Percentiles rank a stretch among this genome's conserved stretches.
phyloP scores from a whole-genome alignment of 352 stramenopile species.

The Globisporangium spiculum region DNA sequence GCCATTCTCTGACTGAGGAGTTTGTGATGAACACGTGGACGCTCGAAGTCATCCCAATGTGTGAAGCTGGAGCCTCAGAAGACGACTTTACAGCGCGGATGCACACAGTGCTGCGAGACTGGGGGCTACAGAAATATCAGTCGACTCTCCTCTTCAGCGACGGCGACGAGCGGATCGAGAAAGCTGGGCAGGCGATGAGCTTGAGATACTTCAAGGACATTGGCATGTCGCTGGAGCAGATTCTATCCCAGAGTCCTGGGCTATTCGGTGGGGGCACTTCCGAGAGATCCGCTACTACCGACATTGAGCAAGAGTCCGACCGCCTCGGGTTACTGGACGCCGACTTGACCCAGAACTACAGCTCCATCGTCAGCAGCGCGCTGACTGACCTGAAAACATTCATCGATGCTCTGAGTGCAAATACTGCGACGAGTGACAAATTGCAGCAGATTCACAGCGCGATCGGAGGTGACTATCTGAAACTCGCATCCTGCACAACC shows the following conservation, averaged over 20 bases:
- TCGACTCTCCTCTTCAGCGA: slow-evolving; percentile 19
- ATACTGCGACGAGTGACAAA: background rate
- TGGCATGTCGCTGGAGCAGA: slow-evolving; percentile 13
- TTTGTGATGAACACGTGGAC: slow-evolving; percentile 25
- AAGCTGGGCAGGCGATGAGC: background rate
- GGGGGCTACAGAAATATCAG: slow-evolving; percentile 20
- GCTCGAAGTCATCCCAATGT: slow-evolving; percentile 28
- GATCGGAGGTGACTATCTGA: background rate
- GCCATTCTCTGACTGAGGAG: slow-evolving; percentile 28
- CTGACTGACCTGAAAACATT: slow-evolving; percentile 9
- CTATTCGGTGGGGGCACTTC: background rate
- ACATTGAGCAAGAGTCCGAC: background rate
- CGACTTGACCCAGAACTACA: background rate
- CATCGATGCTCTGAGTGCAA: background rate
- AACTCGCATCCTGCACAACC: background rate
- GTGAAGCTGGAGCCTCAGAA: background rate
- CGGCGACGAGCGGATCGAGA: slow-evolving; percentile 10
- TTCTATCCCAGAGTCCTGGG: slow-evolving; percentile 1
- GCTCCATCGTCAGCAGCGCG: background rate
- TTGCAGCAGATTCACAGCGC: slow-evolving; percentile 16
- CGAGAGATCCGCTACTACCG: background rate
- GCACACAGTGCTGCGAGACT: slow-evolving; percentile 17
- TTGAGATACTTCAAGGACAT: slow-evolving; percentile 25
- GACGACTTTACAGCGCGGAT: slow-evolving; percentile 16
- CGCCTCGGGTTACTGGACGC: background rate